Evolutionary conservation across 345 rosid genomes (phyloP).

Genomic region (sweet orange (Citrus sinensis)): DVS_A1.0 CM039162.1:29718501-29719000

Average conservation of each 20-base stretch:
- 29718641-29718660: constrained; percentile 50
- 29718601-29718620: background rate
- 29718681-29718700: constrained; percentile 89
- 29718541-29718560: background rate
- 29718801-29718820: constrained; percentile 64
- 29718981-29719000: background rate
- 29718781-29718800: constrained; percentile 93
- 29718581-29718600: background rate
- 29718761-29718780: constrained; percentile 71
- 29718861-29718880: constrained; percentile 26
- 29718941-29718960: constrained; percentile 1
- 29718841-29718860: constrained; percentile 57
- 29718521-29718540: background rate
- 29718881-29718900: constrained; percentile 79
- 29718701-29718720: constrained; percentile 83
- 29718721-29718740: constrained; percentile 34
- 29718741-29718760: constrained; percentile 43
- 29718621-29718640: background rate
- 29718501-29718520: background rate
- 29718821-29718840: constrained; percentile 72
- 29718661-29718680: constrained; percentile 77
- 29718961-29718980: constrained; percentile 10
- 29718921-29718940: background rate
- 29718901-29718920: constrained; percentile 38
- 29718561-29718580: background rate